Base-by-base conservation (phyloP, 441 rosid genomes). In the Gossypium trilobum region DNA sequence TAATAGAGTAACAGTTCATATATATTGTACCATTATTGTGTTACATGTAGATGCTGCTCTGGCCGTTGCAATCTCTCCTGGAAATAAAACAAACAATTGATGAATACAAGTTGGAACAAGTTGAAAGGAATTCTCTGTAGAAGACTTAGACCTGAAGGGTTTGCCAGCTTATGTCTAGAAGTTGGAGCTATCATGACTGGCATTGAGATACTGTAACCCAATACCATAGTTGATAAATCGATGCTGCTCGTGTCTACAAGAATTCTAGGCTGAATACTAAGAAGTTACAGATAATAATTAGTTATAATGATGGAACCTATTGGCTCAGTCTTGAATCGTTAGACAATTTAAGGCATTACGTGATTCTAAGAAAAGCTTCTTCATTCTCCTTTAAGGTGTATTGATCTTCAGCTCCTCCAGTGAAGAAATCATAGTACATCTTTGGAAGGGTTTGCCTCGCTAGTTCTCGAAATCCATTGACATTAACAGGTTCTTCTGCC, bases 101-200 rank as follows among this genome's bases (percentile, higher is more conserved):
- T 27, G 27, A 56, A 71, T 52, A 27, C 76, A 67, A 27, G 44
- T 39, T 6, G 70, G 4, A 71, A 71, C 8, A 13, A 51, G 25
- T 50, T 50, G 16, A 52, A 56, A 17, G 19, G 9, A 65, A 4
- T 11, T 6, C 54, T 60, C 11, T 29, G 46, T 60, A 42, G 64
- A 77, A 23, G 44, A 57, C 5, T 25, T 67, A 73, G 54, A 89
- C 97, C 97, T 80, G 90, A 79, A 39, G 88, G 89, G 70, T 88
- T 87, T 36, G 98, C 97, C 44, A 89, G 68, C 87, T 81, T 68
- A 68, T 91, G 98, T 46, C 5, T n/a, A 9, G 81, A 74, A 39
- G 96, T 91, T 59, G 98, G 98, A 75, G 98, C 94, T 76, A 91
- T 78, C 88, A 93, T 80, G 73, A 91, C 78, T 0, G 98, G 94